These are phyloP conservation scores for Saccharomycopsis sp. DNA, from an alignment of 805 yeast genomes.

Conservation along the genomic window DNA sequence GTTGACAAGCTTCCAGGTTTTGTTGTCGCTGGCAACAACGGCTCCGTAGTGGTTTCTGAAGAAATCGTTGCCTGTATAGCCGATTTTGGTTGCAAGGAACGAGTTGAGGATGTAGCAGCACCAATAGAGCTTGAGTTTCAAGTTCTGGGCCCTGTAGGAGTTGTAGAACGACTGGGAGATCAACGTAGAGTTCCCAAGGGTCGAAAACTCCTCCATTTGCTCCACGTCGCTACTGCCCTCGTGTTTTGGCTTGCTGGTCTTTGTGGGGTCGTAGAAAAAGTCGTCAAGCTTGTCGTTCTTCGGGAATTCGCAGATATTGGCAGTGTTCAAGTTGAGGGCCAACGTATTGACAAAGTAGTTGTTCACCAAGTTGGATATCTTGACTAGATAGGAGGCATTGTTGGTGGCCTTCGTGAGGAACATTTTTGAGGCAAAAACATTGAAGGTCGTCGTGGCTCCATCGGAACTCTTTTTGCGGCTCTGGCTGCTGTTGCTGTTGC, in stretches of 20 bases:
- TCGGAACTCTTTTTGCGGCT: slow-evolving; percentile 4
- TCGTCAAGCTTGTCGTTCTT: not conserved
- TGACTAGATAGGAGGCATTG: not conserved
- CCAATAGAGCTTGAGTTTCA: slow-evolving; percentile 39
- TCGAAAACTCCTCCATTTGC: not conserved
- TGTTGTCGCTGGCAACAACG: slow-evolving; percentile 20
- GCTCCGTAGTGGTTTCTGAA: slow-evolving; percentile 10
- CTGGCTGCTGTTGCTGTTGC: slow-evolving; percentile 18
- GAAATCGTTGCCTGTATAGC: slow-evolving; percentile 16
- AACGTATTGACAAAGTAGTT: slow-evolving; percentile 23
- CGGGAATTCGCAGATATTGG: slow-evolving; percentile 17
- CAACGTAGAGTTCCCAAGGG: not conserved
- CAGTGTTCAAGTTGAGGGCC: slow-evolving; percentile 26
- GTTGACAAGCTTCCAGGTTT: slow-evolving; percentile 19
- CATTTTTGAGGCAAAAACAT: slow-evolving; percentile 23
- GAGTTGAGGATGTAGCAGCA: slow-evolving; percentile 31
- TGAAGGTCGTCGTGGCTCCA: slow-evolving; percentile 22
- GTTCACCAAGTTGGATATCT: slow-evolving; percentile 3
- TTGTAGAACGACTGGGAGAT: not conserved
- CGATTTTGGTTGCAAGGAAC: slow-evolving; percentile 11
- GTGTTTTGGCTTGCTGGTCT: not conserved
- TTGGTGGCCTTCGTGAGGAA: slow-evolving; percentile 18
- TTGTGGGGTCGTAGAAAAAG: not conserved
- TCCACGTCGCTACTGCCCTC: not conserved
- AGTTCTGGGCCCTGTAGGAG: slow-evolving; percentile 23